Evolutionary conservation across 805 yeast species (phyloP), one percentile per base, ranked within the genome.

Genomic region (Saccharomyces jurei): DNA sequence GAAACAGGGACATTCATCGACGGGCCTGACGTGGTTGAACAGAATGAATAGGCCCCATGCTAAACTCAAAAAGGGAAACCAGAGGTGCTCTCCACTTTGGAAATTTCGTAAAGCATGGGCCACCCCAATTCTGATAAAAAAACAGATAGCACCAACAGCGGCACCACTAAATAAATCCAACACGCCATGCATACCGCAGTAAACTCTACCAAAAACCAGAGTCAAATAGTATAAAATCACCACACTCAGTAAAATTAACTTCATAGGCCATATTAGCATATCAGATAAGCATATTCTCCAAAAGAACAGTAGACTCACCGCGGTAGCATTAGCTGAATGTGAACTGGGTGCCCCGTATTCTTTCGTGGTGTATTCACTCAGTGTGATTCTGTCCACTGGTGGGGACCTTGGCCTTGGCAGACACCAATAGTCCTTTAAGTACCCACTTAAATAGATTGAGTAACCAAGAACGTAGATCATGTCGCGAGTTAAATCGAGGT

Each of bases 161-260:
- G 81, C 69, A 6, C 99, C 99, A 11, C 80, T 66, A 0, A 72
- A 51, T 3, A 94, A 76, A 68, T 94, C 99, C 26, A 87, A 69
- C 56, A 88, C 80, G 1, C 99, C 99, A 71, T 94, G 99, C 99
- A 94, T 94, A 9, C 99, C 99, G 70, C 97, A 91, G 72, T 94
- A 92, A 4, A 94, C 65, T 54, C 99, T 77, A 22, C 99, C 99
- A 56, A 81, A 66, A 0, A 88, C 80, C 57, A 94, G 74, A 8
- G 91, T 81, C 32, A 76, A 57, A 63, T 82, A 84, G 67, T 91
- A 90, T 14, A 79, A 6, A 3, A 59, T 48, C 0, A 66, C 61
- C 11, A 70, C 47, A 2, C 65, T 46, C 4, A 65, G 50, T 4
- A 63, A 49, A 4, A 54, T 27, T 6, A 64, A 6, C 30, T 52